These are phyloP conservation scores for Marvania coccoides DNA, from an alignment of 139 green algal species.

Conservation along the genomic window DNA sequence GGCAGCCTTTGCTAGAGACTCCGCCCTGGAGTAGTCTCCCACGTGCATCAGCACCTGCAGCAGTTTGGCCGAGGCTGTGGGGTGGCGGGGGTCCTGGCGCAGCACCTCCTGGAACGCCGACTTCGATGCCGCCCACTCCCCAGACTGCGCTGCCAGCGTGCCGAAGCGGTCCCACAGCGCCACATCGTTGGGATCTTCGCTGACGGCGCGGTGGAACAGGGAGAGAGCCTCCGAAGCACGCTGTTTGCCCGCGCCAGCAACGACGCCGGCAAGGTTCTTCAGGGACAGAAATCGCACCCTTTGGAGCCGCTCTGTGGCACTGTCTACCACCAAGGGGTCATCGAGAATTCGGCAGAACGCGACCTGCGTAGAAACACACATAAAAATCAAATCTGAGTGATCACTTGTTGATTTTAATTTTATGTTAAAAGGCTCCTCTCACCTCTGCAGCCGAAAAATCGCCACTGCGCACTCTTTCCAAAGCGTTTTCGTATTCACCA, in stretches of 20 bases:
- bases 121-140: slow-evolving; percentile 7
- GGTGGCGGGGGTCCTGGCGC: slow-evolving; percentile 9
- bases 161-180: slow-evolving; percentile 16
- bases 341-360: slow-evolving; percentile 6
- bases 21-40: not conserved
- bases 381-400: no score
- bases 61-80: slow-evolving; percentile 18
- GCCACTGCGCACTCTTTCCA: not conserved
- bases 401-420: not conserved
- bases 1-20: not conserved
- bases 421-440: not conserved
- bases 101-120: slow-evolving; percentile 13
- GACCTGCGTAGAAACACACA: not conserved
- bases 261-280: slow-evolving; percentile 16
- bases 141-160: slow-evolving; percentile 10
- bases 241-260: not conserved
- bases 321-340: not conserved
- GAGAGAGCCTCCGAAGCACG: slow-evolving; percentile 1
- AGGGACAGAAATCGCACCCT: slow-evolving; percentile 9
- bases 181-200: not conserved
- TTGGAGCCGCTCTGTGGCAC: slow-evolving; percentile 22
- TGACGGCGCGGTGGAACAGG: slow-evolving; percentile 1
- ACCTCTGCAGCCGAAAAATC: slow-evolving; percentile 11
- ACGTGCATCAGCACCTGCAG: slow-evolving; percentile 15
- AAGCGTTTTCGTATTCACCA: not conserved